Evolutionary conservation across 2,329 filamentous ascomycete species (phyloP).

Genomic region (Xylariaceae sp.): DNA sequence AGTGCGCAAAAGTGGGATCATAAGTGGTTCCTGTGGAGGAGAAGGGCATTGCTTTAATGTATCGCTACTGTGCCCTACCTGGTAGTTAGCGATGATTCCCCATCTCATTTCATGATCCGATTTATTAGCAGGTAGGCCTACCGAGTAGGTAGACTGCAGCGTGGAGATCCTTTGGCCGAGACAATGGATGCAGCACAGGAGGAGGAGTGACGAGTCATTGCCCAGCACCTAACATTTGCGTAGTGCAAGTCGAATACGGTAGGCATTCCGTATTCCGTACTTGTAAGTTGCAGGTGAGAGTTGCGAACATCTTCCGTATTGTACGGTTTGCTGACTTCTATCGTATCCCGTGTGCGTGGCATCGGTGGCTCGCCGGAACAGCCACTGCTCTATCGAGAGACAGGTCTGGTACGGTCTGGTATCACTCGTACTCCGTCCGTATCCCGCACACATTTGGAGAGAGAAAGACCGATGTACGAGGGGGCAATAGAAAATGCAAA

Average conservation of each 20-base stretch:
- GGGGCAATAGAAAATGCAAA: no score
- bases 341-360: no score
- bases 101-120: not conserved
- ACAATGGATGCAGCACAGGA: slow-evolving; percentile 11
- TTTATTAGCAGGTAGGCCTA: not conserved
- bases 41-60: slow-evolving; percentile 7
- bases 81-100: not conserved
- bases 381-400: no score
- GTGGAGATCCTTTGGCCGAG: slow-evolving; percentile 11
- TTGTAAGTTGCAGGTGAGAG: not conserved
- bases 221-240: not conserved
- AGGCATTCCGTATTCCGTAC: not conserved
- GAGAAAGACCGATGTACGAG: no score
- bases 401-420: no score
- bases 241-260: not conserved
- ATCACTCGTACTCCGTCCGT: no score
- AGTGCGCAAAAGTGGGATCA: no score
- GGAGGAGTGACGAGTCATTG: slow-evolving; percentile 19
- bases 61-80: not conserved
- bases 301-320: not conserved
- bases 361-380: no score
- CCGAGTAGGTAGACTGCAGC: not conserved
- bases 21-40: slow-evolving; percentile 5
- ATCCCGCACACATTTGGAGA: no score
- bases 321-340: not conserved